Percentiles rank a stretch among this genome's conserved stretches.
These are phyloP conservation scores for Digitaria exilis DNA, from an alignment of 202 grass and related monocot genomes.

Conservation along the genomic window DNA sequence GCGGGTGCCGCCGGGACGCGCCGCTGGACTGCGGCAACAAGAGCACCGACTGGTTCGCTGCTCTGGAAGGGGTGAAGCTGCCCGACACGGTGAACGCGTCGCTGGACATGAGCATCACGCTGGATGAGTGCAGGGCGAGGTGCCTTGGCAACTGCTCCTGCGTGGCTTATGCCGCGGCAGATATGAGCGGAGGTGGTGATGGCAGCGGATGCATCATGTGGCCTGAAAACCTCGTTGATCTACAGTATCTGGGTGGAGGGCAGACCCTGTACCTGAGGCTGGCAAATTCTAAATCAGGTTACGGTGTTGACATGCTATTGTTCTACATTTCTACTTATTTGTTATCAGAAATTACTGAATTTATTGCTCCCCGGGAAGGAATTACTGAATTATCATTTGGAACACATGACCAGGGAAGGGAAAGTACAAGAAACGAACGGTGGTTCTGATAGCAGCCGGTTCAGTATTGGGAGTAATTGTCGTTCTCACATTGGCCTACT, in stretches of 20 bases:
- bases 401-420: neutral
- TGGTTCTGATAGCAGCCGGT: neutral
- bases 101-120: neutral
- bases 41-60: constrained; percentile 29
- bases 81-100: constrained; percentile 46
- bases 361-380: no score
- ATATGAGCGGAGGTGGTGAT: neutral
- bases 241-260: neutral
- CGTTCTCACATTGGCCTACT: neutral
- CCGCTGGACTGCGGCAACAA: constrained; percentile 15
- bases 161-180: constrained; percentile 35
- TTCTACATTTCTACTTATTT: neutral
- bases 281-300: neutral
- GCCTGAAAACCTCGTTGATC: constrained; percentile 29
- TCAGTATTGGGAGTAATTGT: neutral
- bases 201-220: constrained; percentile 40
- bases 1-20: constrained; percentile 42
- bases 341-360: no score
- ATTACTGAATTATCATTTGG: neutral
- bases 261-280: neutral
- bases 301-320: neutral
- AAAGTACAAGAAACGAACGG: neutral
- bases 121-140: constrained; percentile 32
- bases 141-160: constrained; percentile 55
- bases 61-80: constrained; percentile 34